Evolutionary conservation across 2,329 filamentous ascomycete genomes (phyloP).

Genomic region (Pyrenophora seminiperda): DNA sequence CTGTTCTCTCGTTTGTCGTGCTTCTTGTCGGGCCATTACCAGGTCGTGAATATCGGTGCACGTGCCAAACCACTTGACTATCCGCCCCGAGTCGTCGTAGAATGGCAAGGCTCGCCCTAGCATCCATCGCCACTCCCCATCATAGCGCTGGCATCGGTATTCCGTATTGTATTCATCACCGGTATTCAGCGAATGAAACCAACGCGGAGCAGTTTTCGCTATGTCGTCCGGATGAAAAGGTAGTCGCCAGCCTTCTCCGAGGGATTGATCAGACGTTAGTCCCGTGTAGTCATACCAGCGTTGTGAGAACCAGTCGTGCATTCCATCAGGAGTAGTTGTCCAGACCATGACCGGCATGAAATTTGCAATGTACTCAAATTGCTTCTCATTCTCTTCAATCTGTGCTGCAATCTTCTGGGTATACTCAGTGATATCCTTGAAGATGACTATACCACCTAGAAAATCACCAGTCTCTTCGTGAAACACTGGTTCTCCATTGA

Average conservation of each 20-base stretch:
- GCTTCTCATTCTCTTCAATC: constrained; percentile 71
- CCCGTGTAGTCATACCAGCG: constrained; percentile 82
- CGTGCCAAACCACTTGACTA: constrained; percentile 81
- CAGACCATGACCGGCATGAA: constrained; percentile 66
- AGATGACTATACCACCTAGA: constrained; percentile 72
- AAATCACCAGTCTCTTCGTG: constrained; percentile 73
- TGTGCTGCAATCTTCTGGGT: constrained; percentile 72
- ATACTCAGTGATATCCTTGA: constrained; percentile 74
- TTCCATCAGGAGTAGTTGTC: constrained; percentile 70
- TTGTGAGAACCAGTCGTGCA: constrained; percentile 74
- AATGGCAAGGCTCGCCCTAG: constrained; percentile 73
- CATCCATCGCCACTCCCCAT: constrained; percentile 80
- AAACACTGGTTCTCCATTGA: constrained; percentile 68
- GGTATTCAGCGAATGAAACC: constrained; percentile 67
- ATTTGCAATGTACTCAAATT: constrained; percentile 77
- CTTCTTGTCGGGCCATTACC: constrained; percentile 69
- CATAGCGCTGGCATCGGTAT: constrained; percentile 69
- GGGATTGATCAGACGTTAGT: constrained; percentile 64
- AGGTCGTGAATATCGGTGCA: constrained; percentile 80
- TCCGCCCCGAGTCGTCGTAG: constrained; percentile 67
- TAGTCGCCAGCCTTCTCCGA: constrained; percentile 66
- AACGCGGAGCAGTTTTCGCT: constrained; percentile 59
- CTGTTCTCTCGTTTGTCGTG: constrained; percentile 70
- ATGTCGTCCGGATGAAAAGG: constrained; percentile 75
- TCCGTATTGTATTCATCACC: constrained; percentile 70